Percentiles rank a stretch among this genome's conserved stretches.
These are phyloP conservation scores for Dendrobium catenatum DNA, from an alignment of 106 monocot species.

Conservation along the genomic window DNA sequence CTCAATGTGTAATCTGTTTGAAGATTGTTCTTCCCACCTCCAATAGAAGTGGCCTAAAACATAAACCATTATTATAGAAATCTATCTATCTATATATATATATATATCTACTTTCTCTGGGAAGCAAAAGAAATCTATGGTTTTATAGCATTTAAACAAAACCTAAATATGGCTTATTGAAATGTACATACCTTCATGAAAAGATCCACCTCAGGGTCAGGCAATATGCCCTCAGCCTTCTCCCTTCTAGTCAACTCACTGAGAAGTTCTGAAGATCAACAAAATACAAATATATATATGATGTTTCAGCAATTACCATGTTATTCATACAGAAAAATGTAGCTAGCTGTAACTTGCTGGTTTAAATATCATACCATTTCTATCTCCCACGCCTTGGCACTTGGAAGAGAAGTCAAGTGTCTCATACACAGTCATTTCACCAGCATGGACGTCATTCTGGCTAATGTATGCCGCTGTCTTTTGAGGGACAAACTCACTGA, in stretches of 20 bases:
- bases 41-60: slow-evolving; percentile 46
- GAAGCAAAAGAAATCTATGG: background rate
- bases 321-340: background rate
- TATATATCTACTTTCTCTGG: background rate
- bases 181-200: slow-evolving; percentile 68
- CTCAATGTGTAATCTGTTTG: slow-evolving; percentile 56
- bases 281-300: background rate
- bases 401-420: slow-evolving; percentile 74
- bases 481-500: slow-evolving; percentile 73
- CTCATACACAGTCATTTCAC: slow-evolving; percentile 82
- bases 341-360: background rate
- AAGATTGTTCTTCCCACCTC: slow-evolving; percentile 44
- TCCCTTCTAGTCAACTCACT: slow-evolving; percentile 65
- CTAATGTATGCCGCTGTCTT: slow-evolving; percentile 83
- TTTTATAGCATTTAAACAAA: background rate
- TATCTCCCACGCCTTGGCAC: slow-evolving; percentile 65
- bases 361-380: slow-evolving; percentile 39
- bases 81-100: too few relatives aligned
- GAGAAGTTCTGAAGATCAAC: slow-evolving; percentile 31
- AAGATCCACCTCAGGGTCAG: slow-evolving; percentile 71
- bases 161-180: background rate
- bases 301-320: background rate
- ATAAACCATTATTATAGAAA: background rate
- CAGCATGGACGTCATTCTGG: slow-evolving; percentile 72
- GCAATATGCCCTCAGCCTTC: slow-evolving; percentile 57